Base-by-base conservation (phyloP, 2,329 filamentous ascomycete species). In the Fusarium denticulatum region DNA sequence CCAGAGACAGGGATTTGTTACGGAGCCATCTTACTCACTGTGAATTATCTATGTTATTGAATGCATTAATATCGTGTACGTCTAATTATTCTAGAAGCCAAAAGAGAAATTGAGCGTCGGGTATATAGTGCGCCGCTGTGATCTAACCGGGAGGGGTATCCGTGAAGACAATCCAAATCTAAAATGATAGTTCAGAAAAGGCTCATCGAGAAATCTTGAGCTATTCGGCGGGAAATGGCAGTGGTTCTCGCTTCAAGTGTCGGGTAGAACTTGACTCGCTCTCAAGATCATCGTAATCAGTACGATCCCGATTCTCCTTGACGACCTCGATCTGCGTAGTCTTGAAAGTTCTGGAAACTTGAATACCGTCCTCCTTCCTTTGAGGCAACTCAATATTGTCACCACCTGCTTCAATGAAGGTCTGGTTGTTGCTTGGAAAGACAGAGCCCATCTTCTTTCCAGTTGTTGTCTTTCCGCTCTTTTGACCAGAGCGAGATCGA, bases 211-310 rank as follows among this genome's bases (percentile, higher is more conserved):
- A 56, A 13, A 1, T 24, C 0, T 52, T 26, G 15, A 28, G 24
- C 30, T 58, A 58, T 53, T 45, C 72, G 15, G 61, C 55, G 10
- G 72, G 45, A 36, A 67, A 77, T n/a, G 57, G 39, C 8, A 77
- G 72, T 15, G 57, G 42, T 10, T 78, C 76, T 50, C 62, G 67
- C 36, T 78, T 78, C 16, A 78, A 20, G 13, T 76, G 67, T 7
- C 74, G 32, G 3, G 76, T 78, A 4, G 77, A 78, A 36, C 77
- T 78, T 3, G 76, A 77, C 50, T 78, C 77, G 58, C 77, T 78
- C 24, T 74, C 68, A 9, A 64, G 69, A 22, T 78, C 76, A 14
- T 78, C 77, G 34, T 77, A 76, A 13, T 76, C 77, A 3, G 69
- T 70, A 26, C 47, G 58, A 39, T 43, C 64, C 18, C 30, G 49